A percentile compares a stretch with the other conserved stretches of the same genome.
phyloP scores from a whole-genome alignment of 2,329 filamentous ascomycete genomes.

The Colletotrichum zoysiae region DNA sequence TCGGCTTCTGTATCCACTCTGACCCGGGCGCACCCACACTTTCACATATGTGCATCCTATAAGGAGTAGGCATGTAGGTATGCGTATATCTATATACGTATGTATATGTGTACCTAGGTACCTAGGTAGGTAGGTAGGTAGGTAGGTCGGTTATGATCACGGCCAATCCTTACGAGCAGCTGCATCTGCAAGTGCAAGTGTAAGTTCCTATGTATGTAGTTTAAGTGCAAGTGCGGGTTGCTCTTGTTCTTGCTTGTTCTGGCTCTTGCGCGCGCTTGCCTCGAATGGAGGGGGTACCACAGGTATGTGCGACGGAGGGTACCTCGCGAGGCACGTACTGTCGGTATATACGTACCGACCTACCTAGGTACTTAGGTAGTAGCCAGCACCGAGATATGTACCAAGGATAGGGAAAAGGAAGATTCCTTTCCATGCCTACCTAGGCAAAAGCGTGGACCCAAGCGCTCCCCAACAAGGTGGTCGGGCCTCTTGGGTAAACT shows the following conservation, averaged over 20 bases:
- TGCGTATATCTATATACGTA: too few relatives aligned
- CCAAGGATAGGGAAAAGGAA: neutral
- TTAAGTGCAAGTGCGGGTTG: neutral
- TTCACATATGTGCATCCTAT: too few relatives aligned
- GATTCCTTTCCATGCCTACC: constrained; percentile 1
- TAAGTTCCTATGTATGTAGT: neutral
- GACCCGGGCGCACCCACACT: too few relatives aligned
- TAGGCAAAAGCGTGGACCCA: constrained; percentile 4
- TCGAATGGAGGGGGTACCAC: neutral
- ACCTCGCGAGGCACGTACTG: neutral
- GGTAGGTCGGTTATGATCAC: too few relatives aligned
- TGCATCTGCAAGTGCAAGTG: neutral
- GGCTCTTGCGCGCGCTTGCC: neutral
- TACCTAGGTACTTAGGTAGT: too few relatives aligned
- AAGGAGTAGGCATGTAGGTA: neutral
- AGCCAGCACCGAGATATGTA: neutral
- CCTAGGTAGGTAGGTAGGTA: too few relatives aligned
- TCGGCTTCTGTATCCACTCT: too few relatives aligned
- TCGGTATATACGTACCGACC: neutral
- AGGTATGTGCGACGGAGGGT: too few relatives aligned
- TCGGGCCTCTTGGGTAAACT: constrained; percentile 1
- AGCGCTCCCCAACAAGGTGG: constrained; percentile 26
- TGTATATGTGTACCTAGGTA: too few relatives aligned
- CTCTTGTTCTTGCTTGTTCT: neutral
- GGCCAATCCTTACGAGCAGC: neutral